Base-by-base conservation (phyloP, 805 yeast genomes). In the Ogataea trehaloabstinens region DNA sequence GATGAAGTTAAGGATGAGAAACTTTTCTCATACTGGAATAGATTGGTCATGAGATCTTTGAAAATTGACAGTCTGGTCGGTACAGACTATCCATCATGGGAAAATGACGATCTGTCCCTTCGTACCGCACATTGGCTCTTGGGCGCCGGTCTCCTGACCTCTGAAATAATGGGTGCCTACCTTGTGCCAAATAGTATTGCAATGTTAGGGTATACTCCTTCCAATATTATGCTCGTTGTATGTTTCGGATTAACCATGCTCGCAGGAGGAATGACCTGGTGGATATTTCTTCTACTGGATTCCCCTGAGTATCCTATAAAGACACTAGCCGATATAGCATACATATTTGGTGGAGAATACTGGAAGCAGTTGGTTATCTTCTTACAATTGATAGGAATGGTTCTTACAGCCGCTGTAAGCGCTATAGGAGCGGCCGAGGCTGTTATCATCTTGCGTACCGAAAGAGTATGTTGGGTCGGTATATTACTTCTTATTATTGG, bases 281-380 rank as follows among this genome's bases (percentile, higher is more conserved):
- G 52, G 32, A 49, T 56, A 39, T 71, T 55, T 50, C 38, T 68
- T 51, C 55, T 52, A 17, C 53, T 70, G 15, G 73, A 69, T 51
- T 67, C 73, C 11, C 56, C 55, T 37, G 66, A 67, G 43, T 71
- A 63, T 49, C 76, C 76, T 6, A 42, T 71, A 35, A 58, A 62
- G 30, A 61, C 67, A 4, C 67, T 61, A 56, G 66, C 72, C 24
- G 75, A 70, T 35, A 45, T 69, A 20, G 70, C 64, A 4, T 61
- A 63, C 15, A 61, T 73, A 31, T 39, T 65, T 16, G 61, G 64
- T 46, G 73, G 72, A 5, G 46, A 45, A 17, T 38, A 48, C 19
- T 55, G 56, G 32, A 58, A 65, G 35, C 51, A 52, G 38, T 41
- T 53, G 16, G 53, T 63, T 25, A 70, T 62, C 35, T 41, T 53